Base-by-base conservation (phyloP, 1,284 basidiomycete species). In the Naganishia sp. region DNA sequence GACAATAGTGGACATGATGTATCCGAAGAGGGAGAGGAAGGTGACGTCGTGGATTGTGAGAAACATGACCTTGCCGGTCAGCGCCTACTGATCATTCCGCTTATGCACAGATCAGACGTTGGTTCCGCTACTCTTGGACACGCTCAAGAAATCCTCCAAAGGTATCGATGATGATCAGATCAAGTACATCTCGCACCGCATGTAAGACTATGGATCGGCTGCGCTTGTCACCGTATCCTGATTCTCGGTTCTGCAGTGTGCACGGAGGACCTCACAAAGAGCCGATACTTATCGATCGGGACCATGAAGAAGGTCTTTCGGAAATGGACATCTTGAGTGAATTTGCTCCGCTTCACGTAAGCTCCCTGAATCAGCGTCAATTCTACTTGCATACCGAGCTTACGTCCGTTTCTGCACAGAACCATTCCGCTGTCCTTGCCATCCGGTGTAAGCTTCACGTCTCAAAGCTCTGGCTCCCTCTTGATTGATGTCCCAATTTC, bases 251-350 rank as follows among this genome's bases (percentile, higher is more conserved):
- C 74, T 83, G 86, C 39, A 87, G 92, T 55, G 92, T 94, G 1
- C 92, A 94, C 72, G 92, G 92, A 2, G 91, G 91, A 2, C 84
- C 85, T 56, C 89, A 88, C 72, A 81, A 81, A 23, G 82, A 85
- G 31, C 88, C 90, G 0, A 86, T 91, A 16, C 71, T 85, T 46
- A 86, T 94, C 67, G 86, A 80, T 36, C 78, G 78, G 45, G 78
- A 80, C 6, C 82, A 84, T 70, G 71, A 75, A 80, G 73, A 83
- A 83, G 73, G 83, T 82, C 73, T 87, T 81, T 65, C 88, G 82
- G 77, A 88, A 70, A 90, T 94, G 75, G 87, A 91, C 73, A 82
- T 82, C 48, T 80, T 93, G 13, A 87, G 87, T 5, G 87, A 88
- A 70, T 86, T 94, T 59, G 90, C 91, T 1, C 92, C 91, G 18